Conservation (phyloP, 768 basidiomycete species). For the Mrakia frigida region DNA sequence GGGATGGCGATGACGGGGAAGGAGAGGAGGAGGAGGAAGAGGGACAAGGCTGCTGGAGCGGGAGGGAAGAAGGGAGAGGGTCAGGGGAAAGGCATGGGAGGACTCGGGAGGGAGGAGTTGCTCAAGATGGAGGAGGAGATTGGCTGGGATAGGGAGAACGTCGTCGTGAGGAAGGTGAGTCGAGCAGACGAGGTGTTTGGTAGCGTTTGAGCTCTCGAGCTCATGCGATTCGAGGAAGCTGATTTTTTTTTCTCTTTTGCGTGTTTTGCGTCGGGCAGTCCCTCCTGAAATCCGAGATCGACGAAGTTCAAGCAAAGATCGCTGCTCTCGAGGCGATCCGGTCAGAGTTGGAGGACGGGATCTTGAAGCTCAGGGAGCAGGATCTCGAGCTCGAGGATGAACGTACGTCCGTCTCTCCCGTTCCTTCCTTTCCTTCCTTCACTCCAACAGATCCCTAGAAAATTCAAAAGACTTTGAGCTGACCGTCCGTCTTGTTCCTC, state of each 20-base stretch:
- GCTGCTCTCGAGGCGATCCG: constrained; percentile 74
- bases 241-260: not conserved
- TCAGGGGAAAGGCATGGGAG: constrained; percentile 63
- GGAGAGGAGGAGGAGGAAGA: constrained; percentile 32
- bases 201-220: not conserved
- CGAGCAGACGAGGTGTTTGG: not conserved
- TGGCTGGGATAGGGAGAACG: constrained; percentile 80
- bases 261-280: constrained; percentile 50
- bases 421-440: not conserved
- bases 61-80: constrained; percentile 58
- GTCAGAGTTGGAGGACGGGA: constrained; percentile 68
- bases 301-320: constrained; percentile 85
- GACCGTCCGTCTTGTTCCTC: not conserved
- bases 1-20: constrained; percentile 60
- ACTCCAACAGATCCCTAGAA: too few species aligned
- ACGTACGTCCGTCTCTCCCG: constrained; percentile 52
- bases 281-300: constrained; percentile 77
- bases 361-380: constrained; percentile 85
- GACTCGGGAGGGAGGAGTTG: constrained; percentile 77
- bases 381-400: constrained; percentile 97
- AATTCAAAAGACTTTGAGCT: not conserved
- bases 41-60: constrained; percentile 47
- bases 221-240: not conserved
- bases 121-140: constrained; percentile 80
- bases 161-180: constrained; percentile 79